A percentile compares a stretch with the other conserved stretches of the same genome.
phyloP scores from a whole-genome alignment of 1,284 basidiomycete species.

The Clitocybe nebularis region DNA sequence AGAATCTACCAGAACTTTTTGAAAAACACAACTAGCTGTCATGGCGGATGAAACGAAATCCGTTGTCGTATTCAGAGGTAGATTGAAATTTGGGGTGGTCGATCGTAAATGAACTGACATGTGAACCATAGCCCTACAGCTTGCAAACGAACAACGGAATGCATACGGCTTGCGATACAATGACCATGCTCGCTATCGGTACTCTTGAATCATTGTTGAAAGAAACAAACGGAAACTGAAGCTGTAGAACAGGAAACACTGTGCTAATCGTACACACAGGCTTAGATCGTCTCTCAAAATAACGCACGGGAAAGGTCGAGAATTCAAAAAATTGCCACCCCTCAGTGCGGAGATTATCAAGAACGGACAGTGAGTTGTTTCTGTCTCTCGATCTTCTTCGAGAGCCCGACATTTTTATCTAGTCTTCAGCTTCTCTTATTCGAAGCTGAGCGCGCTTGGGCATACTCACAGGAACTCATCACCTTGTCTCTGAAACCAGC shows the following conservation, averaged over 20 bases:
- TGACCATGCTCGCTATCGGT: slow-evolving; percentile 85
- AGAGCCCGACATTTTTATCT: slow-evolving; percentile 12
- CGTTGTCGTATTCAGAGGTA: slow-evolving; percentile 32
- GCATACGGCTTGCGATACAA: slow-evolving; percentile 89
- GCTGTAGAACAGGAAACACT: slow-evolving; percentile 67
- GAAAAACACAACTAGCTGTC: slow-evolving; percentile 2
- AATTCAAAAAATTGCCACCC: slow-evolving; percentile 79
- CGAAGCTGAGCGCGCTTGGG: slow-evolving; percentile 91
- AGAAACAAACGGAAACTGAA: neutral
- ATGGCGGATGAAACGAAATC: slow-evolving; percentile 28
- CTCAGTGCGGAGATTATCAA: slow-evolving; percentile 63
- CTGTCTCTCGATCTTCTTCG: neutral
- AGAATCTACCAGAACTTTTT: slow-evolving; percentile 18
- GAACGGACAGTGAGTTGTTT: slow-evolving; percentile 71
- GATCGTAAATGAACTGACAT: neutral
- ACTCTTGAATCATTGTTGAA: slow-evolving; percentile 12
- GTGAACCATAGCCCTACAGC: slow-evolving; percentile 58
- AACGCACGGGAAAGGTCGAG: slow-evolving; percentile 86
- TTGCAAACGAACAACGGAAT: slow-evolving; percentile 86
- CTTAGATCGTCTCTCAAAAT: slow-evolving; percentile 79
- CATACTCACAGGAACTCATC: slow-evolving; percentile 80
- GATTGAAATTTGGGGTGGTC: no score
- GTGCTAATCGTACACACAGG: slow-evolving; percentile 86
- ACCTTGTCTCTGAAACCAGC: slow-evolving; percentile 49
- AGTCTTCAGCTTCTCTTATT: slow-evolving; percentile 84